Evolutionary conservation across 306 rosid genomes (phyloP).

Genomic region (Erythrophleum fordii): DNA sequence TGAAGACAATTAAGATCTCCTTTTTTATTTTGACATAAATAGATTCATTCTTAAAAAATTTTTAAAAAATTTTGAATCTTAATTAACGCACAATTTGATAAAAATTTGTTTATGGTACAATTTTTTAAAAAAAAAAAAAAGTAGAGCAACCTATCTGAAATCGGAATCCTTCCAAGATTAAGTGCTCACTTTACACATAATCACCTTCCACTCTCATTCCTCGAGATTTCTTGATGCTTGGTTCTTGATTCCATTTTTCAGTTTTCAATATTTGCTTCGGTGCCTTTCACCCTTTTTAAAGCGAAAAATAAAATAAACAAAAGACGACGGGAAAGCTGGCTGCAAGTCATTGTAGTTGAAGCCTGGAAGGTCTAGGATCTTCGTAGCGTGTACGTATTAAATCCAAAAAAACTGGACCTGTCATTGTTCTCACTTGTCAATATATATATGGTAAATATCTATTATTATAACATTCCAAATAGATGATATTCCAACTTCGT

Average conservation of each 20-base stretch:
- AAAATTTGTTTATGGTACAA: too few species aligned
- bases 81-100: too few species aligned
- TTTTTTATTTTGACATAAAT: too few species aligned
- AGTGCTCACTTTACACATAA: not conserved
- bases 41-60: too few species aligned
- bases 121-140: too few species aligned
- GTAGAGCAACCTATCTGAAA: too few species aligned
- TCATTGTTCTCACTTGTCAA: not conserved
- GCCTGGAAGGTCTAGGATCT: not conserved
- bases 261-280: not conserved
- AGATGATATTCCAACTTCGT: too few species aligned
- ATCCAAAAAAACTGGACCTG: not conserved
- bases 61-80: too few species aligned
- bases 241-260: not conserved
- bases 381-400: not conserved
- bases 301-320: not conserved
- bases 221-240: not conserved
- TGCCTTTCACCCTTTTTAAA: not conserved
- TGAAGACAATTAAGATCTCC: not conserved
- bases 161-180: not conserved
- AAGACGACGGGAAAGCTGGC: not conserved
- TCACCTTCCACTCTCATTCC: not conserved
- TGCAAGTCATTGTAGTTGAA: not conserved
- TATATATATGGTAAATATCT: too few species aligned
- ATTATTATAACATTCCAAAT: too few species aligned